Base-by-base conservation (phyloP, 129 eudicot species). In the Ambrosia artemisiifolia region DNA sequence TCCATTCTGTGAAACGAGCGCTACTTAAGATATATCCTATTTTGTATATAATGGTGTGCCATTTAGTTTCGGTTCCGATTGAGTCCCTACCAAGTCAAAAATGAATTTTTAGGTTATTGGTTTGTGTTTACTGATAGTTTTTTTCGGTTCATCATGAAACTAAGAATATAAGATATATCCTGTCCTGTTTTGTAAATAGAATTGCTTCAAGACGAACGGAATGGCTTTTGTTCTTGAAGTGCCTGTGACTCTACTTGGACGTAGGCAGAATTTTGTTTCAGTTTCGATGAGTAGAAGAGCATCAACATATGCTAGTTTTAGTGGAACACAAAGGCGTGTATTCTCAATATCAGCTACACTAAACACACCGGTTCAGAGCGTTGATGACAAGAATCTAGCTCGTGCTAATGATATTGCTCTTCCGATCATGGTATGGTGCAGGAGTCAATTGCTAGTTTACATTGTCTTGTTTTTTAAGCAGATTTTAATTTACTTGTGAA, bases 351-450 rank as follows among this genome's bases (percentile, higher is more conserved):
- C 86, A 28, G 71, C 83, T 55, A 57, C 83, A 17, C 75, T 73
- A 63, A 69, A 33, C 49, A 42, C 76, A 67, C 55, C 66, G 12
- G 38, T 78, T 40, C 78, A 82, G 59, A 62, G 38, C 67, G 16
- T 79, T 1, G 75, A 70, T 20, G 76, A 66, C 13, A 70, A 56
- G 51, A 70, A 67, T 32, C 44, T 73, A 65, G 20, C 35, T 65
- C 75, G 61, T 74, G 75, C 78, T 62, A 73, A 50, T 28, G 34
- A 54, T 35, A 54, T 72, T 43, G 55, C 84, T n/a, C 67, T 75
- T n/a, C 87, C 87, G 1, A 83, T 83, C 63, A 83, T 83, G 87
- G 87, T 83, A 80, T 3, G 0, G 6, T 38, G 16, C 56, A 51
- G 36, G 50, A n/a, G 65, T 65, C 4, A 48, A 6, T 75, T 62